Conservation (phyloP, 805 yeast genomes). For the Ogataea angusta region DNA sequence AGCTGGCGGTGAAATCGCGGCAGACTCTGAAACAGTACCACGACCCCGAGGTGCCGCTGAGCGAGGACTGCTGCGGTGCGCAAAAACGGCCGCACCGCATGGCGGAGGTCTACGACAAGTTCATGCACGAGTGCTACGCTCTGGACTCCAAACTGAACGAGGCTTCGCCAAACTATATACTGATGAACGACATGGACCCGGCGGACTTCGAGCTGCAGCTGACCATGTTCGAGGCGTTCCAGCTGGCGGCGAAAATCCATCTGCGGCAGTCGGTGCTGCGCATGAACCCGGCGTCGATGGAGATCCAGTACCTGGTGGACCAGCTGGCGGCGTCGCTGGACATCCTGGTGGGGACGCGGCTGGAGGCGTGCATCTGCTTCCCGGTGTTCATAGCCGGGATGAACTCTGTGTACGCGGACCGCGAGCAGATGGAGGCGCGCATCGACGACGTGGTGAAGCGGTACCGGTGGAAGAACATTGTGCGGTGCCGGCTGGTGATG, state of each 20-base stretch:
- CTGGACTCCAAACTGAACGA: conserved; percentile 48
- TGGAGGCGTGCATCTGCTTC: conserved; percentile 70
- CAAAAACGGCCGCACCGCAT: conserved; percentile 20
- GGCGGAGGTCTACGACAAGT: conserved; percentile 34
- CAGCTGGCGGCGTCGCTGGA: conserved; percentile 58
- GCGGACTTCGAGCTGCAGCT: conserved; percentile 63
- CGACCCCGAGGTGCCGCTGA: background rate
- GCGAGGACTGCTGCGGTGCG: conserved; percentile 12
- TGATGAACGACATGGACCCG: conserved; percentile 35
- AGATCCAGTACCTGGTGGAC: conserved; percentile 55
- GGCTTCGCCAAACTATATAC: conserved; percentile 50
- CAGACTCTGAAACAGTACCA: conserved; percentile 26
- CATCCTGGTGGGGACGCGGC: conserved; percentile 58
- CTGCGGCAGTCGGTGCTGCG: conserved; percentile 61
- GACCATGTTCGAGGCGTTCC: conserved; percentile 68
- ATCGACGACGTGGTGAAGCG: conserved; percentile 55
- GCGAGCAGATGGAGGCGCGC: conserved; percentile 48
- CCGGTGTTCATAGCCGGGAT: conserved; percentile 79
- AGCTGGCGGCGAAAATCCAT: conserved; percentile 64
- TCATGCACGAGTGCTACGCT: conserved; percentile 35
- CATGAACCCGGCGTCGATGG: conserved; percentile 59
- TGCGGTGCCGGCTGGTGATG: conserved; percentile 41
- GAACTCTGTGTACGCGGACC: conserved; percentile 54
- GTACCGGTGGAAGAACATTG: conserved; percentile 66
- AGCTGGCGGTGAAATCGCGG: conserved; percentile 53